Conservation (phyloP, 1,284 basidiomycete genomes). For the Naganishia albida region DNA sequence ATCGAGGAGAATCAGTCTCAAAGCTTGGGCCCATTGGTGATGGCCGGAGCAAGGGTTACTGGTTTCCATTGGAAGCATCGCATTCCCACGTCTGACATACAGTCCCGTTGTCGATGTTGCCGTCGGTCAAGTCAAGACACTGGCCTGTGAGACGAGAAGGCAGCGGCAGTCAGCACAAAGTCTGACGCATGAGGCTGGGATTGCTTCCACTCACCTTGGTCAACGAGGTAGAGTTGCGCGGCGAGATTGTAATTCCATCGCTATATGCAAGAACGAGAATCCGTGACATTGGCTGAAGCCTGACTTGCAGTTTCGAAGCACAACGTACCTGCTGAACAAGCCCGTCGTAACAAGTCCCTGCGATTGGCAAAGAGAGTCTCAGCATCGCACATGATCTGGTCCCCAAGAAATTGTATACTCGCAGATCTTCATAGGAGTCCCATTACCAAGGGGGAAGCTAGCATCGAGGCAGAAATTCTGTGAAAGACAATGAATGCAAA, state of each 20-base stretch:
- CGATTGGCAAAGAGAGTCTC: not conserved
- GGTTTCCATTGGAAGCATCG: slow-evolving; percentile 30
- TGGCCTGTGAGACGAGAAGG: slow-evolving; percentile 10
- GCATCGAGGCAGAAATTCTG: slow-evolving; percentile 24
- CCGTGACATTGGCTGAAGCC: not conserved
- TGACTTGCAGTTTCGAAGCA: not conserved
- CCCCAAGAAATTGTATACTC: not conserved
- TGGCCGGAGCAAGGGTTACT: slow-evolving; percentile 4
- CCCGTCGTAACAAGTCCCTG: slow-evolving; percentile 26
- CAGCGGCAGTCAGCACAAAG: not conserved
- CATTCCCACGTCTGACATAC: slow-evolving; percentile 34
- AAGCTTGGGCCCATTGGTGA: not conserved
- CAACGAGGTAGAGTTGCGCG: slow-evolving; percentile 6
- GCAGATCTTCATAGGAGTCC: slow-evolving; percentile 28
- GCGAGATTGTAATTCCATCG: slow-evolving; percentile 3
- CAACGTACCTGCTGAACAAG: slow-evolving; percentile 15
- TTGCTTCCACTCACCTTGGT: not conserved
- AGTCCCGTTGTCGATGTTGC: slow-evolving; percentile 16
- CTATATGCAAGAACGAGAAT: not conserved
- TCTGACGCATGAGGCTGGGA: not conserved
- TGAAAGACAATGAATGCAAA: not conserved
- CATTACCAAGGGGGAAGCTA: slow-evolving; percentile 36
- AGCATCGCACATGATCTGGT: not conserved
- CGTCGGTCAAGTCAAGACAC: slow-evolving; percentile 34
- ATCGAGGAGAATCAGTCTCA: not conserved